phyloP scores from a whole-genome alignment of 2,329 filamentous ascomycete genomes.

The Scytalidium lignicola region DNA sequence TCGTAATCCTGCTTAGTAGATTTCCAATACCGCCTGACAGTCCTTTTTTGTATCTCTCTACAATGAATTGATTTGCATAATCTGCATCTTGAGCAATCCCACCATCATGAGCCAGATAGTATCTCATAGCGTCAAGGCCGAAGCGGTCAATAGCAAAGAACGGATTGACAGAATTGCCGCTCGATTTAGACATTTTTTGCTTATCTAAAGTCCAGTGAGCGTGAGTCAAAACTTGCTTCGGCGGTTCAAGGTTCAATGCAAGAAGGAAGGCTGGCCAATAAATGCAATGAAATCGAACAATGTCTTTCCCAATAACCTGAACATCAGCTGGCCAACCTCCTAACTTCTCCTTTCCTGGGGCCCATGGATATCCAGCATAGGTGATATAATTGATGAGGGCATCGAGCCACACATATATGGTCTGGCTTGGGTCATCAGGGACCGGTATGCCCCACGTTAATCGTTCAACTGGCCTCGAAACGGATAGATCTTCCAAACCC shows the following conservation, averaged over 20 bases:
- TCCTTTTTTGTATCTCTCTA: conserved; percentile 71
- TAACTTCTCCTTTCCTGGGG: conserved; percentile 55
- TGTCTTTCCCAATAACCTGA: conserved; percentile 95
- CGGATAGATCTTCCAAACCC: conserved; percentile 79
- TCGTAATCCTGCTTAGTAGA: conserved; percentile 64
- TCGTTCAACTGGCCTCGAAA: conserved; percentile 75
- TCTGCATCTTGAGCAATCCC: conserved; percentile 72
- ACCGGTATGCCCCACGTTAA: conserved; percentile 86
- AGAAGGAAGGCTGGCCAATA: conserved; percentile 98
- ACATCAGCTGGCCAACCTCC: conserved; percentile 85
- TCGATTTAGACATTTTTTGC: conserved; percentile 94
- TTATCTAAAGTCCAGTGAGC: conserved; percentile 92
- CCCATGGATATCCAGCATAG: conserved; percentile 79
- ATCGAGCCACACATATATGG: conserved; percentile 98
- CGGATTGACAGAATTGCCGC: conserved; percentile 92
- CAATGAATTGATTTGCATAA: conserved; percentile 76
- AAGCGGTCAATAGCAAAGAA: conserved; percentile 88
- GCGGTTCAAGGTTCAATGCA: conserved; percentile 74
- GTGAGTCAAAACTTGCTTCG: conserved; percentile 78
- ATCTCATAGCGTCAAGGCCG: conserved; percentile 82
- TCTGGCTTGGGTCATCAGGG: conserved; percentile 77
- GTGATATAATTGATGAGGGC: conserved; percentile 93
- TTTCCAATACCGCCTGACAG: conserved; percentile 79
- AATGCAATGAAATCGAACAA: conserved; percentile 90
- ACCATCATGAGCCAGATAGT: conserved; percentile 79